phyloP scores from a whole-genome alignment of 331 rosid species.

The Malus hybrid region DNA sequence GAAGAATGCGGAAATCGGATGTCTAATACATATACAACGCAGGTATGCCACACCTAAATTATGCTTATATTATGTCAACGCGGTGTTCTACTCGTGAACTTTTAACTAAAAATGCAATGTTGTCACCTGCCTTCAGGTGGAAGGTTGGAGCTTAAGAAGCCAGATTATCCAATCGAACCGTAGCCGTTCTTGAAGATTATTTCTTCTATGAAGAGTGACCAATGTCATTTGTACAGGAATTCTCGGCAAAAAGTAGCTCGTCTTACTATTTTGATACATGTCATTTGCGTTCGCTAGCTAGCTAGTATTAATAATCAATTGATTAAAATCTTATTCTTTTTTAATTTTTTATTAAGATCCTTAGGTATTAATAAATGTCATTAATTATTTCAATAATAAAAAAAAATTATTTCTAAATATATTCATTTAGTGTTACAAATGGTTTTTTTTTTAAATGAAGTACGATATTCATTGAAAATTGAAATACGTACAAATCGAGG shows the following conservation, averaged over 20 bases:
- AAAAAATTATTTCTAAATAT: too few species aligned
- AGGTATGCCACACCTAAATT: slow-evolving; percentile 39
- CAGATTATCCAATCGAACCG: slow-evolving; percentile 47
- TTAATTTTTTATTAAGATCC: too few species aligned
- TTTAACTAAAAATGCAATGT: neutral
- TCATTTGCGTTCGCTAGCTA: neutral
- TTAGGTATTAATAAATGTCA: too few species aligned
- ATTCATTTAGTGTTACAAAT: too few species aligned
- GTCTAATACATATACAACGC: slow-evolving; percentile 43
- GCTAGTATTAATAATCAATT: too few species aligned
- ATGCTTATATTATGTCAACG: neutral
- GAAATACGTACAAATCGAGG: too few species aligned
- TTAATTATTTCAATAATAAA: too few species aligned
- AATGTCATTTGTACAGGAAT: neutral
- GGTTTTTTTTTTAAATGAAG: too few species aligned
- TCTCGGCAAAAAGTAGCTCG: too few species aligned
- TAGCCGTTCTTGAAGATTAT: neutral
- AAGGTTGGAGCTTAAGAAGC: slow-evolving; percentile 71
- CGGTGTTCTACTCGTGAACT: too few species aligned
- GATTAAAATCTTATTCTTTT: too few species aligned
- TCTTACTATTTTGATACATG: neutral
- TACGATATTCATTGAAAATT: too few species aligned
- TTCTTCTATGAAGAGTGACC: neutral
- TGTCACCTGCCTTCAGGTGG: slow-evolving; percentile 43
- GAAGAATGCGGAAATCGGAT: slow-evolving; percentile 60